Evolutionary conservation across 768 basidiomycete species (phyloP).

Genomic region (Hypholoma fasciculare): DNA sequence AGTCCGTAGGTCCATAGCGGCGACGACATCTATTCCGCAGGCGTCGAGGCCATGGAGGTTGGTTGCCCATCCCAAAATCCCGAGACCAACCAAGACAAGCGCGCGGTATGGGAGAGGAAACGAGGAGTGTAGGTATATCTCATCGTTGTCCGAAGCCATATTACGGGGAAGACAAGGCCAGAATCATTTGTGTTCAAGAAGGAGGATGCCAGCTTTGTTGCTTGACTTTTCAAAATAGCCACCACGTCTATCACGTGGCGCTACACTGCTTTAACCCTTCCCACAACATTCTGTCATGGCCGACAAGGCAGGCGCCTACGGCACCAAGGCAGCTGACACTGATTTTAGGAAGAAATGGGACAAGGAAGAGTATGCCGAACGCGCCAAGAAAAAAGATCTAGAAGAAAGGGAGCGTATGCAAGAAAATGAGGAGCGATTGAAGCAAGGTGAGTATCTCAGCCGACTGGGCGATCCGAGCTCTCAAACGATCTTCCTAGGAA

Average conservation of each 20-base stretch:
- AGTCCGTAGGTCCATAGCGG: constrained; percentile 65
- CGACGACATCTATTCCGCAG: constrained; percentile 71
- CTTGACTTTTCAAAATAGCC: not conserved
- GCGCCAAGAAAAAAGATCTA: constrained; percentile 77
- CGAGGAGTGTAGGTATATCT: constrained; percentile 48
- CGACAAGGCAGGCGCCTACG: constrained; percentile 41
- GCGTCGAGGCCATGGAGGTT: constrained; percentile 85
- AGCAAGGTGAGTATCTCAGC: constrained; percentile 61
- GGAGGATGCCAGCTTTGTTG: not conserved
- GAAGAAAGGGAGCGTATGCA: constrained; percentile 83
- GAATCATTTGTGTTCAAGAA: constrained; percentile 2
- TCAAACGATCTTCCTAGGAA: constrained; percentile 50
- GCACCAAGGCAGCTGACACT: constrained; percentile 56
- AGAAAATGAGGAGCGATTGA: constrained; percentile 81
- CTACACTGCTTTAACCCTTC: not conserved
- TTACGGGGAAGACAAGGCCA: constrained; percentile 11
- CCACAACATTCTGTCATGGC: constrained; percentile 27
- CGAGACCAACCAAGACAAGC: constrained; percentile 73
- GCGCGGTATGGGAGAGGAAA: constrained; percentile 95
- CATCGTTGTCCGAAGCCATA: constrained; percentile 26
- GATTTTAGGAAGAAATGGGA: constrained; percentile 93
- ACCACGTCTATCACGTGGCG: not conserved
- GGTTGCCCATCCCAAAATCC: constrained; percentile 88
- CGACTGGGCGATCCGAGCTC: not conserved
- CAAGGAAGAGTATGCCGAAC: constrained; percentile 87